A percentile compares a stretch with the other conserved stretches of the same genome.
Conservation (phyloP, 1,284 basidiomycete genomes). For the Fomitopsis pinicola region DNA sequence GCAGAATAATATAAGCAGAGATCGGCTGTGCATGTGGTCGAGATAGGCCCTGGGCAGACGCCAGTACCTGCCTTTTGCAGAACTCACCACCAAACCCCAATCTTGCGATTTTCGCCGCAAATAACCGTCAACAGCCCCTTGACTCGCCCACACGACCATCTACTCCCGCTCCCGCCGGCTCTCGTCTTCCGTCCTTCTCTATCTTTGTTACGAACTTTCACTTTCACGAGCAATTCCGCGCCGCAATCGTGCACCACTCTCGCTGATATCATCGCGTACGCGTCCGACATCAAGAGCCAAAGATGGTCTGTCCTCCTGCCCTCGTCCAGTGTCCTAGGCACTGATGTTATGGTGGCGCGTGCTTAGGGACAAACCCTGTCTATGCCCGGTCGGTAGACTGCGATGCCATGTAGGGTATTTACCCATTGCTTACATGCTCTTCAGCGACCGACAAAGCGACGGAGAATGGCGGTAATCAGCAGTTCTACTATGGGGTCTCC, state of each 20-base stretch:
- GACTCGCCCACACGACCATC: constrained; percentile 23
- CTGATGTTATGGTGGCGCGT: not conserved
- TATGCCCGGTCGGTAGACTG: constrained; percentile 49
- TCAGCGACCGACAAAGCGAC: constrained; percentile 85
- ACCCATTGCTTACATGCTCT: not conserved
- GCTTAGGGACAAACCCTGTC: constrained; percentile 72
- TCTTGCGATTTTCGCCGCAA: constrained; percentile 23
- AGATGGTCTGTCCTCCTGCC: constrained; percentile 13
- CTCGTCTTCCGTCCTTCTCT: not conserved
- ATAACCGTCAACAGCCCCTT: constrained; percentile 23
- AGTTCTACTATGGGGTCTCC: constrained; percentile 79
- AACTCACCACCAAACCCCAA: constrained; percentile 20
- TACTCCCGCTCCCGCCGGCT: constrained; percentile 1
- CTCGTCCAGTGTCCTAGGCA: not conserved
- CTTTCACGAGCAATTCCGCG: not conserved
- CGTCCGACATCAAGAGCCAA: not conserved
- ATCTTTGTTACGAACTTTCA: not conserved
- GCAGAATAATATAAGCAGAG: not conserved
- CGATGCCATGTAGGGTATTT: not conserved
- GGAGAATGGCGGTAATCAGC: constrained; percentile 73
- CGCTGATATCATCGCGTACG: not conserved
- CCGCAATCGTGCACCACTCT: not conserved
- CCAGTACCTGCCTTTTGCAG: constrained; percentile 14
- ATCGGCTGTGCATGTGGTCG: not conserved
- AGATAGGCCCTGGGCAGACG: not conserved